Conservation (phyloP, 257 asterid species). For the Nicotiana knightiana region DNA sequence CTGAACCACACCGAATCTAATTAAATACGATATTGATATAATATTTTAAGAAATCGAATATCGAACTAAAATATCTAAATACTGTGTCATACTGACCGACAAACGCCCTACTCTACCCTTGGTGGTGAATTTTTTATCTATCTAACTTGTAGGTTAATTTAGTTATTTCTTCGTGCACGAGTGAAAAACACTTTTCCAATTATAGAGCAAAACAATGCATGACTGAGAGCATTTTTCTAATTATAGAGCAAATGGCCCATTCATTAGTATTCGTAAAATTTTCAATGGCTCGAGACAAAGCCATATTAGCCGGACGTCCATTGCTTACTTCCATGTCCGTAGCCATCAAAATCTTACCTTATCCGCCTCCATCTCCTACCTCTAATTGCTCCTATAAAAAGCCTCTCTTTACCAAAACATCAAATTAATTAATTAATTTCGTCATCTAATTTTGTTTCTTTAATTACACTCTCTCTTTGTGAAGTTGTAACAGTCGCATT, state of each 20-base stretch:
- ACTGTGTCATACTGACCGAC: too few species aligned
- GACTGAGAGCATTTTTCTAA: neutral
- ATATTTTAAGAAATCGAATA: too few species aligned
- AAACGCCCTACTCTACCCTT: too few species aligned
- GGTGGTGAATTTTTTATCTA: too few species aligned
- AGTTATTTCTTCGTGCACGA: too few species aligned
- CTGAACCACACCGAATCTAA: too few species aligned
- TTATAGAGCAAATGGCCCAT: neutral
- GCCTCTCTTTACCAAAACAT: neutral
- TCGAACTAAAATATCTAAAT: too few species aligned
- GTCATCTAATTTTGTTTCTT: neutral
- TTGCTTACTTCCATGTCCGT: constrained; percentile 14
- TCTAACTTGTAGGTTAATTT: too few species aligned
- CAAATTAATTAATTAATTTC: neutral
- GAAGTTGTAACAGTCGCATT: constrained; percentile 67
- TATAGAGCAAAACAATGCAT: neutral
- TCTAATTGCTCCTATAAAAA: constrained; percentile 26
- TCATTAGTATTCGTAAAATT: neutral
- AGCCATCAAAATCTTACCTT: neutral
- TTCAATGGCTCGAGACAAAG: constrained; percentile 24
- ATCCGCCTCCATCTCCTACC: neutral
- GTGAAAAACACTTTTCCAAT: too few species aligned
- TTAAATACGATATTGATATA: too few species aligned
- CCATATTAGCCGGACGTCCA: constrained; percentile 14
- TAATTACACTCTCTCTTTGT: constrained; percentile 6